Base-by-base conservation (phyloP, 257 asterid species). In the Leptodermis oblonga region DNA sequence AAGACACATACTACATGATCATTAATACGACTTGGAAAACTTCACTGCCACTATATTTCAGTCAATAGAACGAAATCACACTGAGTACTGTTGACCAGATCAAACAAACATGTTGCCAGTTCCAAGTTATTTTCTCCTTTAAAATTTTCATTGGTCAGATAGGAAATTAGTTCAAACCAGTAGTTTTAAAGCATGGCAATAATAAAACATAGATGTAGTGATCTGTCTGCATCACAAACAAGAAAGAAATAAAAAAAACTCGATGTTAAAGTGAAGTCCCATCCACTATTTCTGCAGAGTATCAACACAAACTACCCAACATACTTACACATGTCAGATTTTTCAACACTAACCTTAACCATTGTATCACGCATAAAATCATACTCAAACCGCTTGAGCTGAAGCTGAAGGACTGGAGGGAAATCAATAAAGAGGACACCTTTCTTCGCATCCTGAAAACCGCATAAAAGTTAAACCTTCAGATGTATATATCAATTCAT, bases 341-440 rank as follows among this genome's bases (percentile, higher is more conserved):
- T 58, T 63, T 62, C 10, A 26, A 53, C 8, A 73, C 97, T 78
- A 67, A 93, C 99, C 99, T 93, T 93, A 68, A 93, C 96, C 97
- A 90, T 93, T 14, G 97, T 86, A 78, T 90, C 97, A 70, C 96
- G 84, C 96, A 88, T 83, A 72, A 87, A 93, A 85, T 93, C 99
- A 66, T 93, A 93, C 83, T 93, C 99, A 77, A 93, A 93, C 48
- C 97, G 92, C 85, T 93, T 93, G 72, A 93, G 88, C 86, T 93
- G 97, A 79, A 93, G 97, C 90, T 93, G 99, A 66, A 93, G 95
- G 72, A 93, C 96, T 54, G 99, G 99, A 77, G 99, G 99, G 79
- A 86, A 90, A 85, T 93, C 97, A 66, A 87, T 84, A 84, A 93
- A 93, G 74, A 93, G 84, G 69, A 90, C 99, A 64, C 99, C 99